Conservation (phyloP, 208 protist species). For the Wallacemonas collosoma region DNA sequence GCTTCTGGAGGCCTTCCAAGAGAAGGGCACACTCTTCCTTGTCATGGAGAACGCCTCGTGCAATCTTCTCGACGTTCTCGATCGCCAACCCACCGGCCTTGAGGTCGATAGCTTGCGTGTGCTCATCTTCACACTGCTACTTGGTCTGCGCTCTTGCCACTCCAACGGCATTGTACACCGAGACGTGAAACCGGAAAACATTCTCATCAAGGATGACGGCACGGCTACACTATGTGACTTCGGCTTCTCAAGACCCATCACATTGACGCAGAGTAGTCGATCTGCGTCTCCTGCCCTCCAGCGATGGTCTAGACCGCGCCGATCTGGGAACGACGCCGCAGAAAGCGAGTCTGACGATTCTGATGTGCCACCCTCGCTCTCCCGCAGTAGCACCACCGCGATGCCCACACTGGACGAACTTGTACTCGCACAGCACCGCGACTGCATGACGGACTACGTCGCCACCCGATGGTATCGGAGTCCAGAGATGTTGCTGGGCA, state of each 20-base stretch:
- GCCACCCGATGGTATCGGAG: constrained; percentile 93
- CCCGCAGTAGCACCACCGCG: neutral
- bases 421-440: constrained; percentile 38
- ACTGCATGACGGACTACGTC: constrained; percentile 89
- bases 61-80: constrained; percentile 92
- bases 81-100: constrained; percentile 59
- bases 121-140: constrained; percentile 90
- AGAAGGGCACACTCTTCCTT: constrained; percentile 89
- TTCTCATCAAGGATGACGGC: constrained; percentile 69
- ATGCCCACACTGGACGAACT: constrained; percentile 36
- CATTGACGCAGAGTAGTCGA: constrained; percentile 10
- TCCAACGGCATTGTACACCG: constrained; percentile 90
- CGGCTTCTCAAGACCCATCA: constrained; percentile 75
- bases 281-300: constrained; percentile 31
- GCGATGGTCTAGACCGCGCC: constrained; percentile 8
- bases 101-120: constrained; percentile 42
- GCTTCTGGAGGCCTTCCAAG: constrained; percentile 85
- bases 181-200: constrained; percentile 94
- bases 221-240: constrained; percentile 89
- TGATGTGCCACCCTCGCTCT: neutral
- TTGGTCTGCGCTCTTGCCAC: constrained; percentile 91
- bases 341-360: constrained; percentile 14
- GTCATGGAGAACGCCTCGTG: constrained; percentile 94
- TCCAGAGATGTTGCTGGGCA: constrained; percentile 92
- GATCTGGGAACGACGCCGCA: neutral